Evolutionary conservation across 73 alveolate species (phyloP), one percentile per base, ranked within the genome.

Genomic region (Halteria grandinella): DNA sequence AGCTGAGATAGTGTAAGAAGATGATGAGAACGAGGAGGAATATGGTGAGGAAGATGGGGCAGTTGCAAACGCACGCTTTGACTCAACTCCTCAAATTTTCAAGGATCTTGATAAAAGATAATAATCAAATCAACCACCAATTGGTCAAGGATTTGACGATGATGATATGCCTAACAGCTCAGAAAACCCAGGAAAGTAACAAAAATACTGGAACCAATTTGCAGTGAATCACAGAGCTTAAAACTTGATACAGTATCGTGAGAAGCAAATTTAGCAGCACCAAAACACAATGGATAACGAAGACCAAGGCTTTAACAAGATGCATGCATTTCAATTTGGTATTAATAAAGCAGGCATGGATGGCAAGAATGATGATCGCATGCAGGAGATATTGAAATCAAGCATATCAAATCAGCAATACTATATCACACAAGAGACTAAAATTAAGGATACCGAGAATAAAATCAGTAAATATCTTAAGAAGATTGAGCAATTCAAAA

Each of bases 331-430:
- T 28, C 29, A 53, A 36, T 73, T 29, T 70, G 87, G 75, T 49
- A 53, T 53, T 18, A 60, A 58, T 1, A 92, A 92, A 55, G 96
- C 96, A 15, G 96, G 98, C 0, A 84, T 92, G 76, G 89, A 85
- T n/a, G 74, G 72, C 18, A 37, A 51, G 27, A 91, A 91, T 40
- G 80, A 76, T 0, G 89, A 84, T 1, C 52, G 62, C 48, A 71
- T 91, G 15, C 64, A 89, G 31, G 24, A 85, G 60, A 70, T 72
- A 10, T 82, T 91, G 7, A 51, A 55, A 17, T 94, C 86, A 31
- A 86, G 92, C 21, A 60, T 92, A 1, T 75, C 83, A 28, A 85
- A 81, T 55, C 45, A 90, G 10, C 83, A 77, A 31, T 92, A 69
- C 66, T 89, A 79, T 63, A 62, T 71, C 25, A 77, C 82, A 31